Percentiles rank a stretch among this genome's conserved stretches.
Evolutionary conservation across 179 eudicot genomes (phyloP).

Genomic region (Beta lomatogona): DNA sequence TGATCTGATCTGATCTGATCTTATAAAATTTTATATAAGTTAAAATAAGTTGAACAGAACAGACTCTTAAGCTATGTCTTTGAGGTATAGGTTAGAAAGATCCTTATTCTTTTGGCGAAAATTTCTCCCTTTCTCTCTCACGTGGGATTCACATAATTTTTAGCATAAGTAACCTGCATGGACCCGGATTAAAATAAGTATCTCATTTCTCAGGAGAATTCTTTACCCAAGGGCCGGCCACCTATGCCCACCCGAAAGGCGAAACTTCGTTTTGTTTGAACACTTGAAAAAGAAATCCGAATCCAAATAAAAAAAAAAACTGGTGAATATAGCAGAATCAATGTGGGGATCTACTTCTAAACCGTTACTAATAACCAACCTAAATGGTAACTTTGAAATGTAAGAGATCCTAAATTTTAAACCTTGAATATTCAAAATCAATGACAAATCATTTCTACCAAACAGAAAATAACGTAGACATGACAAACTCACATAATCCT

Average conservation of each 20-base stretch:
- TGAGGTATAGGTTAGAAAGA: too few relatives aligned
- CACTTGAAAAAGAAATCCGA: neutral
- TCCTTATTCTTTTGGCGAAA: too few relatives aligned
- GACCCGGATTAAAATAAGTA: neutral
- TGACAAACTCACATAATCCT: neutral
- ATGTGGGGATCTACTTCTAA: neutral
- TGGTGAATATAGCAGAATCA: neutral
- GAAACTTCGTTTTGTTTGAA: conserved; percentile 6
- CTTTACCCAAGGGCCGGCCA: conserved; percentile 17
- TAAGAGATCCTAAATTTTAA: neutral
- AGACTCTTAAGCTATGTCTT: too few relatives aligned
- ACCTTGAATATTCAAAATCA: neutral
- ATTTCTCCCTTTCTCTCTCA: conserved; percentile 3
- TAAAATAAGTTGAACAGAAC: too few relatives aligned
- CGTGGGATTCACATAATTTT: conserved; percentile 29
- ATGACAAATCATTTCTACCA: neutral
- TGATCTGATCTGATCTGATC: too few relatives aligned
- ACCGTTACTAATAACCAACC: neutral
- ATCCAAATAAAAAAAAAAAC: neutral
- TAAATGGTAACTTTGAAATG: neutral
- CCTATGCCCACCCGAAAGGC: neutral
- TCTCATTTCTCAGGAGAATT: conserved; percentile 15
- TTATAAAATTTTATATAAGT: too few relatives aligned
- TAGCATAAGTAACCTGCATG: conserved; percentile 21
- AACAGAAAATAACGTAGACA: neutral